phyloP scores from a whole-genome alignment of 73 alveolate genomes.

The Tetrahymena elliotti region DNA sequence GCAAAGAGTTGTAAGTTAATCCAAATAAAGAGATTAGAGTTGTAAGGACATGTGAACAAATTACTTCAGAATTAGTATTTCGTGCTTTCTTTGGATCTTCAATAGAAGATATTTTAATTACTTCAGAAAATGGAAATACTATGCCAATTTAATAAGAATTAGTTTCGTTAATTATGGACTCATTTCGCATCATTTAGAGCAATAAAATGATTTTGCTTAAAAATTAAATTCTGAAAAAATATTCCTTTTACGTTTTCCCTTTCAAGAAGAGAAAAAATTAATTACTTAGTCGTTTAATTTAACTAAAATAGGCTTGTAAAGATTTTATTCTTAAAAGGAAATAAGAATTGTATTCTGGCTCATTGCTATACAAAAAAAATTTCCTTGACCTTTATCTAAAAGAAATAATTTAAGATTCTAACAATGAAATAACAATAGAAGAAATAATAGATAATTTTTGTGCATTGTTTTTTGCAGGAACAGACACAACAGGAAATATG shows the following conservation, averaged over 20 bases:
- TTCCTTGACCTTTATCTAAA: neutral
- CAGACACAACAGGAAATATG: neutral
- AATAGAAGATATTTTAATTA: neutral
- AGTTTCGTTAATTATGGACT: neutral
- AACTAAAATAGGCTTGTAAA: neutral
- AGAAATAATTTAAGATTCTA: neutral
- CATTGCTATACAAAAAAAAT: neutral
- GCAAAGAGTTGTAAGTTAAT: neutral
- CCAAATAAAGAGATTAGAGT: neutral
- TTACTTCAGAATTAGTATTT: neutral
- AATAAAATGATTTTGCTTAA: neutral
- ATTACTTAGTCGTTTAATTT: neutral
- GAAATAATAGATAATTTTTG: neutral
- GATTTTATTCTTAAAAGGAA: neutral
- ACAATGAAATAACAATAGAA: neutral
- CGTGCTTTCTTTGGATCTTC: neutral
- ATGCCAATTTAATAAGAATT: neutral
- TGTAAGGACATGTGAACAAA: neutral
- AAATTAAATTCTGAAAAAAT: too few relatives aligned
- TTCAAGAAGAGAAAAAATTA: too few relatives aligned
- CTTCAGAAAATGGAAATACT: neutral
- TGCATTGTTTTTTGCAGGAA: neutral
- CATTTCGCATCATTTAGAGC: neutral
- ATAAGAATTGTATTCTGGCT: neutral
- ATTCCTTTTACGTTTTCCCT: neutral